These are phyloP conservation scores for Lichenothelia convexa DNA, from an alignment of 495 filamentous ascomycete species.

Conservation along the genomic window DNA sequence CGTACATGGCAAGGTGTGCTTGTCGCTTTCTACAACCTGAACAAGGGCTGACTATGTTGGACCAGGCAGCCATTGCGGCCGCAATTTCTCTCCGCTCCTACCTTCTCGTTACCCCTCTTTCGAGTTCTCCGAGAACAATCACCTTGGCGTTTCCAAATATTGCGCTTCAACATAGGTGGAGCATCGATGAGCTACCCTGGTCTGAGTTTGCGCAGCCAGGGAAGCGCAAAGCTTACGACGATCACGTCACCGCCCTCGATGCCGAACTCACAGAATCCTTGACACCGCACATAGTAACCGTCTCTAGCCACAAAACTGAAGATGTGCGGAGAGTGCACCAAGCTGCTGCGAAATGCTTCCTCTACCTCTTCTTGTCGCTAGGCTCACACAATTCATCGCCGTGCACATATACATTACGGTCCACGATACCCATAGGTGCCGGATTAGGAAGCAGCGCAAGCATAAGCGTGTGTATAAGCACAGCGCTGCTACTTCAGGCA, in stretches of 20 bases:
- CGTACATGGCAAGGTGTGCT: constrained; percentile 66
- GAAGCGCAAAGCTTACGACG: constrained; percentile 88
- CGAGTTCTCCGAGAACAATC: constrained; percentile 68
- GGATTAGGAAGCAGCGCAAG: constrained; percentile 87
- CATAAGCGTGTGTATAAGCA: constrained; percentile 74
- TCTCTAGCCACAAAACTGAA: constrained; percentile 45
- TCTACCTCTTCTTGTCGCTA: constrained; percentile 84
- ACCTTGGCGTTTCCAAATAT: constrained; percentile 80
- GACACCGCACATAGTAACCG: constrained; percentile 48
- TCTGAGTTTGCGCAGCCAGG: constrained; percentile 50
- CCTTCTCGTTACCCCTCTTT: constrained; percentile 77
- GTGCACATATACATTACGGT: constrained; percentile 78
- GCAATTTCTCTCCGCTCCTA: constrained; percentile 90
- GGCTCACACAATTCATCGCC: constrained; percentile 58
- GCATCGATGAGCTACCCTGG: constrained; percentile 83
- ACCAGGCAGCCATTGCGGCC: constrained; percentile 72
- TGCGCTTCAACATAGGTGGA: constrained; percentile 70
- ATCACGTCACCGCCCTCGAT: constrained; percentile 69
- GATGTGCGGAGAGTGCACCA: constrained; percentile 62
- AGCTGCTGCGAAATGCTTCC: constrained; percentile 60
- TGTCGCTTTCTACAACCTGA: not conserved
- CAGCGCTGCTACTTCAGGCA: constrained; percentile 74
- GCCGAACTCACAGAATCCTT: constrained; percentile 58
- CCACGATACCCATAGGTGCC: constrained; percentile 82
- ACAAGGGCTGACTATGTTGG: not conserved